Base-by-base conservation (phyloP, 768 basidiomycete genomes). In the Plicaturopsis crispa region DNA sequence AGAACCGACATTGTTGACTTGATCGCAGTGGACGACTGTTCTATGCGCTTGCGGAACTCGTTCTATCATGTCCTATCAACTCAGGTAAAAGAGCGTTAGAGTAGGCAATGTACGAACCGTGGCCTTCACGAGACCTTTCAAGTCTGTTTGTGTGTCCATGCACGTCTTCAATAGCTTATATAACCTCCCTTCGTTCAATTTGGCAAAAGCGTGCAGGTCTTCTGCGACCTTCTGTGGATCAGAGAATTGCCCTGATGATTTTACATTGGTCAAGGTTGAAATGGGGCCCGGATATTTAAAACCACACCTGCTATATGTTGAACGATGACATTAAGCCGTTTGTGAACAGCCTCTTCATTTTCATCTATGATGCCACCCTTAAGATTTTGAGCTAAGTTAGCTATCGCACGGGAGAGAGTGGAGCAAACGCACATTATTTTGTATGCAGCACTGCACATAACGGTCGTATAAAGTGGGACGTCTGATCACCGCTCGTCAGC, bases 361-460 rank as follows among this genome's bases (percentile, higher is more conserved):
- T 84, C 75, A 49, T 96, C 92, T 35, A 96, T 85, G 32, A 91
- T 70, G 1, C 94, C 94, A 1, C 91, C 92, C 91, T 96, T 44
- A 5, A 35, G 12, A 33, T 33, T n/a, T 22, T 28, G 36, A 17
- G 16, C 39, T 48, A 19, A 46, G 33, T 21, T 11, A 22, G n/a
- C 24, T 17, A 4, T 8, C 16, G 28, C 40, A 20, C 17, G 31
- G 24, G 20, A n/a, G 18, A 8, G 8, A 35, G 47, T 17, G 41
- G 37, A 35, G 22, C n/a, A 20, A n/a, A 62, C 85, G 42, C 44
- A 93, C 93, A 51, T 97, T 98, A 53, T 92, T 77, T 34, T 78
- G 70, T 42, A 86, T 72, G 54, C 88, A 96, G 30, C 68, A 68
- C 6, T 80, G 68, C 7, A 96, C 39, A 57, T 78, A 93, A 24